Evolutionary conservation across 495 filamentous ascomycete species (phyloP), one percentile per base, ranked within the genome.

Genomic region (Aspergillus conjunctus): DNA sequence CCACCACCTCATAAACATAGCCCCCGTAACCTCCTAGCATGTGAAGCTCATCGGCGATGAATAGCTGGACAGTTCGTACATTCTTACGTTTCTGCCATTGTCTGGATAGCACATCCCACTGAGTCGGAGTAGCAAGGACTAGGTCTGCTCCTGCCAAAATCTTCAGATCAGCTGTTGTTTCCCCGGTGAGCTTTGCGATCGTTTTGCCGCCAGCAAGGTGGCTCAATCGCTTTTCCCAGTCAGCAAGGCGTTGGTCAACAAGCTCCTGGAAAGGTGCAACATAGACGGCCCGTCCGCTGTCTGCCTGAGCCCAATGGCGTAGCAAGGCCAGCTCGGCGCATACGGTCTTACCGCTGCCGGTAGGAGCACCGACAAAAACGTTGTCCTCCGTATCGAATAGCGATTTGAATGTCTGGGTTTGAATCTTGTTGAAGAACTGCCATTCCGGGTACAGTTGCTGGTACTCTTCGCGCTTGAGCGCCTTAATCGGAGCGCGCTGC

Each of bases 31-130:
- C 94, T 57, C 93, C 94, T n/a, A 99, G 80, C 83, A 97, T 87
- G 70, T 98, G 95, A 43, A 99, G 82, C 69, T 99, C 94, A 69
- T 99, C 95, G 3, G 92, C 92, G 65, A 99, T 92, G 72, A 99
- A 93, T 9, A 99, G 78, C 71, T 92, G 87, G 41, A 98, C 88
- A 2, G 86, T 89, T 66, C 96, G 91, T 8, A 99, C 86, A 67
- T 96, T 96, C 83, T 96, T 97, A 39, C 94, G 85, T 56, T 92
- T 83, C 78, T 96, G 92, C 94, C 94, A 98, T 67, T 94, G 91
- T 37, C 94, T 85, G 18, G 94, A 99, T 45, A 99, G 75, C 18
- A 95, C 87, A 73, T 99, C 94, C 94, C 94, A 99, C 65, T 99
- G 94, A 10, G 81, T 73, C 3, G 94, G 94, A 1, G 94, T 98